These are phyloP conservation scores for Avena insularis DNA, from an alignment of 176 grass and related monocot species.

Conservation along the genomic window DNA sequence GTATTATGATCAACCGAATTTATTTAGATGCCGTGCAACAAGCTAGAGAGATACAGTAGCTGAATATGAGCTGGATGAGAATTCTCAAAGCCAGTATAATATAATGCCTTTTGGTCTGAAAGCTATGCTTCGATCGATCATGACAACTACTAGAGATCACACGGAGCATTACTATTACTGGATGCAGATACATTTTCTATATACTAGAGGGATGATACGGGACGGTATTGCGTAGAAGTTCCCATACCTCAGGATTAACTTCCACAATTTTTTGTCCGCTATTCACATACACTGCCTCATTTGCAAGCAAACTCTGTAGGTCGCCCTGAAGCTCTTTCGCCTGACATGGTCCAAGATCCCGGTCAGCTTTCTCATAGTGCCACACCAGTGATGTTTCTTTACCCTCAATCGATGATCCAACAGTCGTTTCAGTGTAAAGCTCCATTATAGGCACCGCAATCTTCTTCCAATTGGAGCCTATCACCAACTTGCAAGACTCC, in stretches of 20 bases:
- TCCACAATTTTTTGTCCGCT: slow-evolving; percentile 67
- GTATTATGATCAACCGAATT: not conserved
- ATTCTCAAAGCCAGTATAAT: slow-evolving; percentile 55
- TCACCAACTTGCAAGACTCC: slow-evolving; percentile 41
- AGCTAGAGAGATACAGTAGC: slow-evolving; percentile 48
- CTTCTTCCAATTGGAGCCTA: slow-evolving; percentile 56
- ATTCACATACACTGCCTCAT: slow-evolving; percentile 63
- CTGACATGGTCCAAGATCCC: slow-evolving; percentile 66
- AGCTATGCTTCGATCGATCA: slow-evolving; percentile 42
- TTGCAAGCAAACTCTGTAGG: slow-evolving; percentile 60
- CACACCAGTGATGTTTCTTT: slow-evolving; percentile 76
- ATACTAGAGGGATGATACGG: slow-evolving; percentile 7
- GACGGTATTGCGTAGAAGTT: slow-evolving; percentile 14
- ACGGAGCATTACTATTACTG: not conserved
- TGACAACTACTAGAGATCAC: slow-evolving; percentile 36
- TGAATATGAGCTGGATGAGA: slow-evolving; percentile 47
- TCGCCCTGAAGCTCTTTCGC: slow-evolving; percentile 69
- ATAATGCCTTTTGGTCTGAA: slow-evolving; percentile 50
- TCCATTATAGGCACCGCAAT: slow-evolving; percentile 51
- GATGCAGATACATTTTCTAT: not conserved
- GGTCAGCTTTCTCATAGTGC: slow-evolving; percentile 69
- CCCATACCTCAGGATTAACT: slow-evolving; percentile 61
- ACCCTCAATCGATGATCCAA: slow-evolving; percentile 56
- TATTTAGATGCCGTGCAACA: slow-evolving; percentile 8
- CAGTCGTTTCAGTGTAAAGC: slow-evolving; percentile 56